Conservation (phyloP, 768 basidiomycete genomes). For the Rhizopogon vesiculosus region DNA sequence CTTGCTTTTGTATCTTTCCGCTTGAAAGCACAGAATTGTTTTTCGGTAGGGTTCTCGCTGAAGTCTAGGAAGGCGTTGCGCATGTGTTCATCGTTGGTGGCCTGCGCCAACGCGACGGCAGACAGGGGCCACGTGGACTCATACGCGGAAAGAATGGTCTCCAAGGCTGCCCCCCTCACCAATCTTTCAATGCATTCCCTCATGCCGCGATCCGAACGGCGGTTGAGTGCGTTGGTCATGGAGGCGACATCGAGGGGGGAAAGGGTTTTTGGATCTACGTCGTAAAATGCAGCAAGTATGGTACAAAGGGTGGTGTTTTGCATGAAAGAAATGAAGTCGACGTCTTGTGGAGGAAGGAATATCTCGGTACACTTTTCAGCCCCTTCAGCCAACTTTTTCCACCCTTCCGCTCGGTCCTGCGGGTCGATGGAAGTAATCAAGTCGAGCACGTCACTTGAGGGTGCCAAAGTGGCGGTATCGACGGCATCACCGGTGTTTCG, state of each 20-base stretch:
- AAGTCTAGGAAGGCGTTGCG: constrained; percentile 32
- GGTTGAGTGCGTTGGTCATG: constrained; percentile 35
- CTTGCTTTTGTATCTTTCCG: constrained; percentile 10
- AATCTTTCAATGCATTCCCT: constrained; percentile 31
- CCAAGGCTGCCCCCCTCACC: constrained; percentile 37
- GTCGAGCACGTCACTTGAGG: too few relatives aligned
- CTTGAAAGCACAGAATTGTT: constrained; percentile 10
- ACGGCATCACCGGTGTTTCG: too few relatives aligned
- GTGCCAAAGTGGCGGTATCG: too few relatives aligned
- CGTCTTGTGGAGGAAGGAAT: constrained; percentile 7
- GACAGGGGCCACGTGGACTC: constrained; percentile 62
- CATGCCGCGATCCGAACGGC: constrained; percentile 11
- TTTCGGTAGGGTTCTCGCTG: constrained; percentile 22
- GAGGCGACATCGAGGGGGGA: constrained; percentile 26
- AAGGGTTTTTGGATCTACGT: constrained; percentile 21
- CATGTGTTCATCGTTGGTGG: constrained; percentile 10
- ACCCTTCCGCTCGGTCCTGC: too few relatives aligned
- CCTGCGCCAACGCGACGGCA: constrained; percentile 37
- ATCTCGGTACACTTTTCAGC: not conserved
- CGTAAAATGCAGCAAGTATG: constrained; percentile 37
- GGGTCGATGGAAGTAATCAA: not conserved
- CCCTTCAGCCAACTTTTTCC: not conserved
- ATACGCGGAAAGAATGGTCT: constrained; percentile 54
- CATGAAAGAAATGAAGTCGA: constrained; percentile 35
- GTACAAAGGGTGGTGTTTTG: constrained; percentile 40